These are phyloP conservation scores for Pholiota adiposa DNA, from an alignment of 1,284 basidiomycete species.

Conservation along the genomic window DNA sequence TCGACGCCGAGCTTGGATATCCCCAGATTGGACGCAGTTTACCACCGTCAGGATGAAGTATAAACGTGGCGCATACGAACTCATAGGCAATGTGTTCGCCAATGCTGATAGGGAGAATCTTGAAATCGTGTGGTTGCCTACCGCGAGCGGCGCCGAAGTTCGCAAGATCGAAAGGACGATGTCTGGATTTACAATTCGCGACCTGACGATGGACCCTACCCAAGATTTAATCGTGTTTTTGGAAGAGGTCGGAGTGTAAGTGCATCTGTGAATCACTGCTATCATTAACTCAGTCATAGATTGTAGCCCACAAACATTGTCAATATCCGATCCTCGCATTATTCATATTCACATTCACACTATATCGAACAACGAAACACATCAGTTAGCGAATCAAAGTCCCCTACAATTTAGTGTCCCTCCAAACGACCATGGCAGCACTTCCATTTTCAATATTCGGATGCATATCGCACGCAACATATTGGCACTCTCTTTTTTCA, in stretches of 20 bases:
- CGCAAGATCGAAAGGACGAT: background rate
- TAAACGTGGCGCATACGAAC: background rate
- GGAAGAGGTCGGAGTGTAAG: background rate
- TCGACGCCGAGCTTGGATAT: background rate
- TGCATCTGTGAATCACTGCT: too few species aligned
- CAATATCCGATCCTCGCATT: background rate
- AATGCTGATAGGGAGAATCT: background rate
- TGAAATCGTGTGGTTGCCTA: background rate
- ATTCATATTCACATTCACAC: background rate
- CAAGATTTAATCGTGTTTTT: background rate
- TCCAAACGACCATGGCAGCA: accelerated
- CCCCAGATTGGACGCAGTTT: background rate
- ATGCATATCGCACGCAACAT: background rate
- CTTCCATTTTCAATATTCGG: background rate
- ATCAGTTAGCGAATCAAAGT: background rate
- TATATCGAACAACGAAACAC: background rate
- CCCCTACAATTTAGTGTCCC: background rate
- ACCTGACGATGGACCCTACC: background rate
- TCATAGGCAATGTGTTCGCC: background rate
- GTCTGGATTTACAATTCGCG: background rate
- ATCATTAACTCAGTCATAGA: too few species aligned
- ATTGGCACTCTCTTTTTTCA: background rate
- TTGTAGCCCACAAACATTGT: background rate
- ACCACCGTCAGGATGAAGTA: background rate
- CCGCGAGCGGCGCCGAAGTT: background rate